Percentiles rank a stretch among this genome's conserved stretches.
Evolutionary conservation across 352 stramenopile genomes (phyloP).

Genomic region (Globisporangium paddicum): DNA sequence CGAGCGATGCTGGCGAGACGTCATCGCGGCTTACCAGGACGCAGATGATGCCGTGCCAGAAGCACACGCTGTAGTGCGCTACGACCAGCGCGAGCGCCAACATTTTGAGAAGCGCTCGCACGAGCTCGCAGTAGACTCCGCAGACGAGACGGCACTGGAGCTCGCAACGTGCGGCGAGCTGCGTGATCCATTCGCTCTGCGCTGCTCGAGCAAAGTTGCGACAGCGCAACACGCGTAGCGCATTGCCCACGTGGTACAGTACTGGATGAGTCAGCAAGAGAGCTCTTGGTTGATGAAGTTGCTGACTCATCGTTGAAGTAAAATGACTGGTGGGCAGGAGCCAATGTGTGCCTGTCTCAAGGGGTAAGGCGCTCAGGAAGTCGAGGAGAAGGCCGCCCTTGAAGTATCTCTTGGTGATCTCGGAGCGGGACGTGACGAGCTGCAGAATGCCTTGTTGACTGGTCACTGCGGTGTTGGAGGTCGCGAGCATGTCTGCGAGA

Average conservation of each 20-base stretch:
- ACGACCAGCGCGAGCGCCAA: not conserved
- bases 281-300: not conserved
- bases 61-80: conserved; percentile 3
- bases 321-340: no score
- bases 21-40: not conserved
- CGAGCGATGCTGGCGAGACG: not conserved
- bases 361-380: conserved; percentile 6
- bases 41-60: not conserved
- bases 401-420: conserved; percentile 7
- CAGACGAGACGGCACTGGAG: not conserved
- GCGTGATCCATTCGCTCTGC: not conserved
- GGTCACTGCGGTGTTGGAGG: conserved; percentile 6
- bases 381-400: not conserved
- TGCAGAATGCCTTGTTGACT: conserved; percentile 1
- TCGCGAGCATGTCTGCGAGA: not conserved
- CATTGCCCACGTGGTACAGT: conserved; percentile 1
- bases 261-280: not conserved
- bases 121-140: conserved; percentile 6
- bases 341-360: not conserved
- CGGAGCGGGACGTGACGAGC: not conserved
- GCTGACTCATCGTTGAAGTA: no score
- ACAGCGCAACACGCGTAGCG: not conserved
- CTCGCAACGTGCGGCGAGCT: not conserved
- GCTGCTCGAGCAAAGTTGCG: not conserved
- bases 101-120: not conserved